These are phyloP conservation scores for Candida qinlingensis DNA, from an alignment of 805 yeast genomes.

Conservation along the genomic window DNA sequence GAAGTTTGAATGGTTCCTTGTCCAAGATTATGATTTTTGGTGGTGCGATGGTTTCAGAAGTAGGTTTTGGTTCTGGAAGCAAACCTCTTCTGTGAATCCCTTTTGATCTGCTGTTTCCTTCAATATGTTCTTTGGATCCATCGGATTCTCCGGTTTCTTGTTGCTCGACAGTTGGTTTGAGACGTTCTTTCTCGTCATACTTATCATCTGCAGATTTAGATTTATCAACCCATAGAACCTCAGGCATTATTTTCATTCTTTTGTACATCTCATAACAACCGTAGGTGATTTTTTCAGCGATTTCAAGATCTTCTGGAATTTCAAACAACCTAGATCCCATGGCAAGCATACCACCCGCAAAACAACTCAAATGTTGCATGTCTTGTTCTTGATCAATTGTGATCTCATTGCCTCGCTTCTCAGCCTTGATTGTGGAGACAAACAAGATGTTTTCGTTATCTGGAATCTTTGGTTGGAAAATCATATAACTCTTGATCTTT, in stretches of 20 bases:
- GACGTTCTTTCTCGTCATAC: conserved; percentile 18
- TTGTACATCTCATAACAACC: conserved; percentile 45
- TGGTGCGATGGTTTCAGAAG: neutral
- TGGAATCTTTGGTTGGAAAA: conserved; percentile 42
- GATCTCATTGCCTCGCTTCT: conserved; percentile 15
- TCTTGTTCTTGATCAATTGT: conserved; percentile 27
- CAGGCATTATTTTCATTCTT: conserved; percentile 40
- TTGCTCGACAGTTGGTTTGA: neutral
- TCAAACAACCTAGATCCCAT: conserved; percentile 38
- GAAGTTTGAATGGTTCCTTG: neutral
- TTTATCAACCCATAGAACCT: conserved; percentile 29
- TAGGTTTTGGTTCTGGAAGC: neutral
- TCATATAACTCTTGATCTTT: conserved; percentile 35
- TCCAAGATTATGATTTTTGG: neutral
- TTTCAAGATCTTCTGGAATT: conserved; percentile 30
- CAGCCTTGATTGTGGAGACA: conserved; percentile 17
- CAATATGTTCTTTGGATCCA: too few relatives aligned
- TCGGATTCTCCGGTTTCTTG: too few relatives aligned
- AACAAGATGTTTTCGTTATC: conserved; percentile 32
- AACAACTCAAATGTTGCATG: conserved; percentile 46
- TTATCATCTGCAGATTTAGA: conserved; percentile 18
- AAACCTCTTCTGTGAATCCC: conserved; percentile 8
- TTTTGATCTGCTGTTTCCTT: neutral
- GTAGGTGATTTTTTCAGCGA: conserved; percentile 39
- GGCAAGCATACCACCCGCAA: conserved; percentile 49